Evolutionary conservation across 495 filamentous ascomycete species (phyloP), one percentile per base, ranked within the genome.

Genomic region (Neurospora tetraspora): DNA sequence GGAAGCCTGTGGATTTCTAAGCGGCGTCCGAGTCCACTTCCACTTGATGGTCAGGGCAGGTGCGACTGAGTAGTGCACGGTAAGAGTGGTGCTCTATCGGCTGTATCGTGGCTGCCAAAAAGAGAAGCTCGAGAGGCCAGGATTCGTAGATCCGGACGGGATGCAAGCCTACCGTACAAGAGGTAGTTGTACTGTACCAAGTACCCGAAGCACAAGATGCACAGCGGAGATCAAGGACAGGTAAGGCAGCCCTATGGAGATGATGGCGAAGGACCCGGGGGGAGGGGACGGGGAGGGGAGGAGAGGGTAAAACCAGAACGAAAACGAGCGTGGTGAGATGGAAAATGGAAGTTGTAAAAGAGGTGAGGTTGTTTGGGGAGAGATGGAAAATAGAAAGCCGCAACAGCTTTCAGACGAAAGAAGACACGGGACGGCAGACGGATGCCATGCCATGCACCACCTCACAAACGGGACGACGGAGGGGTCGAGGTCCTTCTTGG

Each of bases 301-400:
- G 43, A 10, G 10, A 27, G 53, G 14, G 53, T 14, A 36, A 65
- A 65, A 7, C 14, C 27, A 65, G 31, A 65, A 34, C n/a, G n/a
- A 38, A 73, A 73, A 71, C 72, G 73, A 74, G 73, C 70, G 73
- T 74, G 72, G 70, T 72, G 39, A 16, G 73, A 47, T 37, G 39
- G 16, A 69, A 42, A 23, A 37, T 16, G 27, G 68, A 65, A 59
- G 59, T 53, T 42, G 12, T 18, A 18, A 34, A 65, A 31, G 27
- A 61, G 27, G 5, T 10, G 53, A 65, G 31, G 53, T 65, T 65
- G 53, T 65, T 65, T 65, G 27, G 27, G 53, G 27, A 65, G 53
- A 65, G 53, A 65, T 65, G 53, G 14, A 65, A 16, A 7, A 6
- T 65, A 61, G 53, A 34, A 61, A 61, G 47, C 47, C 23, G 47